These are phyloP conservation scores for Graphilbum fragrans DNA, from an alignment of 2,329 filamentous ascomycete genomes.

Conservation along the genomic window DNA sequence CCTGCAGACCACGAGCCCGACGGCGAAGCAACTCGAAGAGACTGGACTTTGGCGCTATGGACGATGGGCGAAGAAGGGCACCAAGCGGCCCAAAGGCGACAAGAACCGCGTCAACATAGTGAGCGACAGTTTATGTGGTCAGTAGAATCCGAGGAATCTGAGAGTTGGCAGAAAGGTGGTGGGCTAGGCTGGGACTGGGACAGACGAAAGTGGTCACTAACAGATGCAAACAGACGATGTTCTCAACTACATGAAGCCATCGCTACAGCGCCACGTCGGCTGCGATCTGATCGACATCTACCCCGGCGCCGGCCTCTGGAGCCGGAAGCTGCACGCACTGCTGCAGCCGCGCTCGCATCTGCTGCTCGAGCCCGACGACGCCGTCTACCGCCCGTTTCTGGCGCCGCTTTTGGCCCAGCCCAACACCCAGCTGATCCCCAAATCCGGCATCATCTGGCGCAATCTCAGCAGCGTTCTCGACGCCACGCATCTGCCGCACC, in stretches of 20 bases:
- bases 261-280: conserved; percentile 56
- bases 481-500: conserved; percentile 39
- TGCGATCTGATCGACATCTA: conserved; percentile 84
- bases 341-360: conserved; percentile 74
- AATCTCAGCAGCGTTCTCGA: conserved; percentile 44
- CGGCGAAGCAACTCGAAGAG: conserved; percentile 10
- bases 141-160: no score
- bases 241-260: conserved; percentile 54
- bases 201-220: no score
- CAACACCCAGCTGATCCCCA: conserved; percentile 36
- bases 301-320: conserved; percentile 71
- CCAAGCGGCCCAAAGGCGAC: conserved; percentile 17
- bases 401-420: conserved; percentile 38
- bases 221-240: conserved; percentile 52
- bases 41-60: conserved; percentile 11
- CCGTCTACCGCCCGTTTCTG: conserved; percentile 49
- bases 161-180: no score
- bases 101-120: conserved; percentile 39
- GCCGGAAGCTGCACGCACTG: conserved; percentile 57
- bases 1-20: conserved; percentile 1
- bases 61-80: conserved; percentile 3
- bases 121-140: conserved; percentile 37
- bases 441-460: conserved; percentile 46
- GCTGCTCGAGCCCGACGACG: conserved; percentile 60
- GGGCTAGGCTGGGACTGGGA: no score